phyloP scores from a whole-genome alignment of 2,329 filamentous ascomycete genomes.

The Sclerotinia glacialis region DNA sequence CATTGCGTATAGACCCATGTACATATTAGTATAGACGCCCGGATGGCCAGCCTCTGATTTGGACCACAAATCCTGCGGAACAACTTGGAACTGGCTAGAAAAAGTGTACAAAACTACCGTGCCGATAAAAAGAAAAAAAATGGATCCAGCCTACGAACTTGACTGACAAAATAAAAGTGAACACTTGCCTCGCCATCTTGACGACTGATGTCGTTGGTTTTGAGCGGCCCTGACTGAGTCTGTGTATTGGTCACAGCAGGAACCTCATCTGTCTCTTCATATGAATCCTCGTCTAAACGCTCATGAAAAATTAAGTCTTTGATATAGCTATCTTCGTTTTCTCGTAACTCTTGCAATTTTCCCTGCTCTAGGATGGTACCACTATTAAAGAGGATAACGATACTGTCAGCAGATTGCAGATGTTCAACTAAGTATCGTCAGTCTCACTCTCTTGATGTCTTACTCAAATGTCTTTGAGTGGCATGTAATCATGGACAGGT shows the following conservation, averaged over 20 bases:
- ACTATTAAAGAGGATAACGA: conserved; percentile 38
- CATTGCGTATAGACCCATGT: conserved; percentile 12
- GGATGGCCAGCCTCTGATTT: background rate
- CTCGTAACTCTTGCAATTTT: conserved; percentile 14
- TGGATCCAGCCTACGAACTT: conserved; percentile 11
- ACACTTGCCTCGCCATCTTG: conserved; percentile 15
- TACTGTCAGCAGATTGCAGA: conserved; percentile 40
- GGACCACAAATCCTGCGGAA: conserved; percentile 1
- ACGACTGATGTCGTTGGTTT: background rate
- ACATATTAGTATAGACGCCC: background rate
- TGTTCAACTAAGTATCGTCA: conserved; percentile 26
- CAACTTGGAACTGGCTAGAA: conserved; percentile 1
- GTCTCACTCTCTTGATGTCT: background rate
- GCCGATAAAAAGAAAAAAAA: background rate
- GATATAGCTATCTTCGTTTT: conserved; percentile 13
- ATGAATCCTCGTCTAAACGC: background rate
- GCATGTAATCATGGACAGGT: too few relatives aligned
- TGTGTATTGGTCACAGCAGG: background rate
- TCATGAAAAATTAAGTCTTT: conserved; percentile 1
- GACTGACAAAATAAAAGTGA: conserved; percentile 12
- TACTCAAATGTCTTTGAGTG: background rate
- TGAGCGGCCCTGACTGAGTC: background rate
- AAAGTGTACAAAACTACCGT: background rate
- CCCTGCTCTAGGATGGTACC: conserved; percentile 41
- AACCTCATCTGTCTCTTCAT: background rate